These are phyloP conservation scores for Metschnikowia gelsemii DNA, from an alignment of 805 yeast species.

Conservation along the genomic window DNA sequence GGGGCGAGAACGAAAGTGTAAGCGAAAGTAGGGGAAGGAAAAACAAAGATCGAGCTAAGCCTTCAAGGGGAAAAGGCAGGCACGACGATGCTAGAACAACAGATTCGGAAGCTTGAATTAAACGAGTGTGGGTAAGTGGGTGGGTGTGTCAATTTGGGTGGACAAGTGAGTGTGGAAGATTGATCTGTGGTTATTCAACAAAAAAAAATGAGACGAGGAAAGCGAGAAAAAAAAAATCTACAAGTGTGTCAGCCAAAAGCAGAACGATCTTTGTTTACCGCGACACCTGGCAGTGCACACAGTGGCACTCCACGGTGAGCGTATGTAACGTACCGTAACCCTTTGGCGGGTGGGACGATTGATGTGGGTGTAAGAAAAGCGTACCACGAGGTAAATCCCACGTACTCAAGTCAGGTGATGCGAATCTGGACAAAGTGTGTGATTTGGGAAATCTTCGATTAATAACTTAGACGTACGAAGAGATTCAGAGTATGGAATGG, in stretches of 20 bases:
- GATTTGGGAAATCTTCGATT: too few species aligned
- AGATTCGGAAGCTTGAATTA: background rate
- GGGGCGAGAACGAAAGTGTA: background rate
- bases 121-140: background rate
- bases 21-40: background rate
- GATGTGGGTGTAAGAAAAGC: too few species aligned
- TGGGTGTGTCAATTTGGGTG: background rate
- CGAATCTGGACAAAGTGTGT: too few species aligned
- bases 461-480: too few species aligned
- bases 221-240: background rate
- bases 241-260: slow-evolving; percentile 8
- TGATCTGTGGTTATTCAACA: background rate
- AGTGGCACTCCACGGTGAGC: too few species aligned
- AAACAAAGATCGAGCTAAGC: too few species aligned
- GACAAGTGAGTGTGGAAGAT: background rate
- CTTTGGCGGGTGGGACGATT: too few species aligned
- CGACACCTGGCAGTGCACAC: slow-evolving; percentile 14
- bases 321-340: too few species aligned
- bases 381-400: too few species aligned
- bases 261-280: slow-evolving; percentile 14
- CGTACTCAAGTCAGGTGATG: too few species aligned
- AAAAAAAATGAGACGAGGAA: slow-evolving; percentile 1
- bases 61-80: background rate
- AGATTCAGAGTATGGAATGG: too few species aligned
- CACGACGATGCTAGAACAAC: background rate